Percentiles rank a stretch among this genome's conserved stretches.
These are phyloP conservation scores for Coniochaeta pulveracea DNA, from an alignment of 2,329 filamentous ascomycete species.

Conservation along the genomic window DNA sequence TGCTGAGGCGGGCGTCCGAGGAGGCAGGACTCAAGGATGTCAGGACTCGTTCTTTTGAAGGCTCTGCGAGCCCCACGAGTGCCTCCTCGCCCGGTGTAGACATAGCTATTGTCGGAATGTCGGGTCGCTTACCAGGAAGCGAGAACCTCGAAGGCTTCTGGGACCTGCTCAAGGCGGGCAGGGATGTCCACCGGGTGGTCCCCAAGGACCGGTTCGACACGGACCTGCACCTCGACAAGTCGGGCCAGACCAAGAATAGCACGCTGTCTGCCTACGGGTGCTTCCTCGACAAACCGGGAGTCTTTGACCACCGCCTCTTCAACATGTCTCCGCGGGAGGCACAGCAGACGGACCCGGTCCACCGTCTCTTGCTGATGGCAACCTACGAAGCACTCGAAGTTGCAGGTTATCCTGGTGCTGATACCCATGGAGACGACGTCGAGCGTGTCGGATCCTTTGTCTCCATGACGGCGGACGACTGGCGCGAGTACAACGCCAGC, in stretches of 20 bases:
- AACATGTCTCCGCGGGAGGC: conserved; percentile 12
- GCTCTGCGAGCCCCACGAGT: neutral
- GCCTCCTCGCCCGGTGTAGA: neutral
- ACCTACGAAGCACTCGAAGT: conserved; percentile 17
- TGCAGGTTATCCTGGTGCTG: conserved; percentile 13
- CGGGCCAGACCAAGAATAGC: neutral
- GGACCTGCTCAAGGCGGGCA: neutral
- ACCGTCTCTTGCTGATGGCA: conserved; percentile 16
- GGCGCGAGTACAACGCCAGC: conserved; percentile 26
- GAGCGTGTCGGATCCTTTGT: conserved; percentile 24
- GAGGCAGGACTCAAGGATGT: neutral
- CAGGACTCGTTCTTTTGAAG: neutral
- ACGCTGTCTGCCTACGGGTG: neutral
- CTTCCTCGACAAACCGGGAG: conserved; percentile 4
- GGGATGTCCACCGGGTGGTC: neutral
- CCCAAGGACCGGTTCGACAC: neutral
- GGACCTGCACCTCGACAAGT: neutral
- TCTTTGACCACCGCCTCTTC: conserved; percentile 16
- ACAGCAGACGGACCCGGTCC: conserved; percentile 17
- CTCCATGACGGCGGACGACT: conserved; percentile 22
- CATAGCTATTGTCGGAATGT: neutral
- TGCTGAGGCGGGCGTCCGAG: neutral
- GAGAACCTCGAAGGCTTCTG: neutral
- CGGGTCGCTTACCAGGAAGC: neutral
- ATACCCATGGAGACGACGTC: neutral